Conservation (phyloP, 176 grass and related monocot genomes). For the Lolium perenne region DNA sequence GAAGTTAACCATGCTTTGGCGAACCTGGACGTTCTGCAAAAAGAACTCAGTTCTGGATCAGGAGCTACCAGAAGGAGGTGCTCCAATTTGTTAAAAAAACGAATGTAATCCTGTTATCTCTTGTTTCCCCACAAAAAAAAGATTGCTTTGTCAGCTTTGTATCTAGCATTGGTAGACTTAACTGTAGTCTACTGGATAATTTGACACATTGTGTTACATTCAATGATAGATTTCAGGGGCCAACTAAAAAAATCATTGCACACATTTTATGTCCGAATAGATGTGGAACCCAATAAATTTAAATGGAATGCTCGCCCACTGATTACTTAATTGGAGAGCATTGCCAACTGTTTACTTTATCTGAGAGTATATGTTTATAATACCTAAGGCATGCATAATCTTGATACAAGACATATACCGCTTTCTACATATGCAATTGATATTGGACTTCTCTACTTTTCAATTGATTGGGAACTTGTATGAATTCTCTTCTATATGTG, state of each 20-base stretch:
- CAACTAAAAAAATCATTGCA: conserved; percentile 1
- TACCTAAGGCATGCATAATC: neutral
- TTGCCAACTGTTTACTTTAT: neutral
- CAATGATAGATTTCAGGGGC: neutral
- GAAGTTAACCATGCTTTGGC: no score
- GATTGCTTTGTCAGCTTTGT: neutral
- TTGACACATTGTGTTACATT: neutral
- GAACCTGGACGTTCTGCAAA: no score
- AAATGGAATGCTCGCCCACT: neutral
- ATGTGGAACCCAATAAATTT: neutral
- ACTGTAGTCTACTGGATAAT: neutral
- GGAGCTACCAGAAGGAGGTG: no score
- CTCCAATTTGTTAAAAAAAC: no score
- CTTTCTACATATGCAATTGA: neutral
- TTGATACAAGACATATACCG: conserved; percentile 16
- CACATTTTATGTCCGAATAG: neutral
- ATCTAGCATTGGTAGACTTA: neutral
- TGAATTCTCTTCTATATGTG: neutral
- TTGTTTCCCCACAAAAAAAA: no score
- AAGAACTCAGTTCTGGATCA: no score
- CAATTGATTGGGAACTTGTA: neutral
- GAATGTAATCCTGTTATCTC: no score
- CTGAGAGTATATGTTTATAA: neutral
- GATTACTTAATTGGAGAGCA: neutral
- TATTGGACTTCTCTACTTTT: neutral